Evolutionary conservation across 257 asterid genomes (phyloP), one percentile per base, ranked within the genome.

Genomic region (Capsicum pubescens): DNA sequence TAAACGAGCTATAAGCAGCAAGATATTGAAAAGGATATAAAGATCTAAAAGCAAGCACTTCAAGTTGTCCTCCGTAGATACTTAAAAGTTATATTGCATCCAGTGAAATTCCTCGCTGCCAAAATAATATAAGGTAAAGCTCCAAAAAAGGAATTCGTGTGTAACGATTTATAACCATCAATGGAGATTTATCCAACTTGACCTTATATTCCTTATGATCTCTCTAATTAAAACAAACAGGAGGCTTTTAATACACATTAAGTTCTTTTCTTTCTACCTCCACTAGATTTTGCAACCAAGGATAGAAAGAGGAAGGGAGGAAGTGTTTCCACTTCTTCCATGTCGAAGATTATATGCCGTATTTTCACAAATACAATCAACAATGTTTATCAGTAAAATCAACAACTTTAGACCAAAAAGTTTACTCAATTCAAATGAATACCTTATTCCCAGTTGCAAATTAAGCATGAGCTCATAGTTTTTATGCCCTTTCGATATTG

Each of bases 381-480:
- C 14, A 50, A 46, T 13, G 19, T 13, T 50, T 74, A 74, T 32
- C 13, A 48, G 19, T n/a, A 19, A 2, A 52, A 82, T 10, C 58
- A 82, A 64, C 61, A 6, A 5, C 8, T 35, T 10, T 13, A 83
- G 59, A 7, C 13, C 52, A 3, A 26, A 36, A 44, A 69, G 2
- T 8, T 26, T 19, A 21, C 57, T 44, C 66, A 44, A 14, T 67
- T 63, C 35, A 64, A 50, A 57, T 9, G 36, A 52, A 3, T 93
- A 96, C 99, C 98, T 92, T 90, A 96, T 93, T 64, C 99, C 98
- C 8, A 96, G 97, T 94, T 94, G 98, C 91, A 96, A 89, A 88
- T 96, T 96, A 19, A 96, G 95, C 98, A 94, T 93, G 69, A 96
- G 97, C 44, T 96, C 98, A 84, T 93, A 96, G 84, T 92, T 92